Base-by-base conservation (phyloP, 2,329 filamentous ascomycete genomes). In the Teratosphaeria nubilosa region DNA sequence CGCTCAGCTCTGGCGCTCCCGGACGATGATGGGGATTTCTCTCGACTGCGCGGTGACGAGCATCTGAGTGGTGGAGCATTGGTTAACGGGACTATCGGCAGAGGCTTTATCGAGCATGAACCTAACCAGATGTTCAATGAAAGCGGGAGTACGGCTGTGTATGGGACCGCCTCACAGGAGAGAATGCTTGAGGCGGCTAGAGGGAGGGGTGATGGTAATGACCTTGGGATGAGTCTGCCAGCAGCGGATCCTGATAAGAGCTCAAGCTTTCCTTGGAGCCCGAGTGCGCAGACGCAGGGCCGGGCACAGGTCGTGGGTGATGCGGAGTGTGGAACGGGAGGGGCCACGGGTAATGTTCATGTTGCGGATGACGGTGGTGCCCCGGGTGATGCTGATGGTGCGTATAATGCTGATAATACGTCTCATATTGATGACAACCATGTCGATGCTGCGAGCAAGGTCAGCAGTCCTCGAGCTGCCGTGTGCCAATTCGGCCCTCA, bases 141-240 rank as follows among this genome's bases (percentile, higher is more conserved):
- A 31, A 67, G 68, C 45, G 76, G 74, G 14, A 76, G 72, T 59
- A 78, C 76, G 0, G 63, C 76, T 14, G 72, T 72, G 3, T 73
- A 76, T 59, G 74, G 71, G 34, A 74, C 72, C 32, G 69, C 72
- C 11, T 75, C 72, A 20, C 73, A 76, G 60, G 69, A 73, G 60
- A 67, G 69, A n/a, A 61, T 77, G 54, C 55, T 77, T 27, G 72
- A 74, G 37, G 68, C 69, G 37, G 69, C 72, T 20, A 54, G 71
- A 14, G 20, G 22, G 2, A 51, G 30, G 41, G 53, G 37, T 22
- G 37, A 20, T 3, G n/a, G 54, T 5, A 53, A 22, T 30, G 58
- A 50, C 4, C 53, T 57, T 14, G 59, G 53, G 5, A 11, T 54
- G 14, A 59, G 55, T 32, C 25, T 37, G 14, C 16, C 48, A 6